phyloP scores from a whole-genome alignment of 108 stramenopile genomes.

The Discostella pseudostelligera region DNA sequence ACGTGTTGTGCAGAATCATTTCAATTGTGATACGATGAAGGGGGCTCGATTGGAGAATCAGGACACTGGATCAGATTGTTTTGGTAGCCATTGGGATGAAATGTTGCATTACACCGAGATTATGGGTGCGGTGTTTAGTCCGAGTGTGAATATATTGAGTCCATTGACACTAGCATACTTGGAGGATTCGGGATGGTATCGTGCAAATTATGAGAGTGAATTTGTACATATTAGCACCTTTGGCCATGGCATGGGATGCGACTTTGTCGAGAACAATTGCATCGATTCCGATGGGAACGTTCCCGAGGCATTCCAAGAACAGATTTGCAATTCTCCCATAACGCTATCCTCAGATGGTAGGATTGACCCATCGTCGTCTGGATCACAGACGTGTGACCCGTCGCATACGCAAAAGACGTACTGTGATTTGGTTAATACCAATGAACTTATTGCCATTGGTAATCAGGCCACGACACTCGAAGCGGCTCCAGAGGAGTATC shows the following conservation, averaged over 20 bases:
- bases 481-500: conserved; percentile 29
- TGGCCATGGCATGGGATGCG: conserved; percentile 57
- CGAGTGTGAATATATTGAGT: conserved; percentile 43
- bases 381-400: conserved; percentile 46
- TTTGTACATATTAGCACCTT: conserved; percentile 40
- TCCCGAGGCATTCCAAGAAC: conserved; percentile 49
- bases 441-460: conserved; percentile 31
- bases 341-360: conserved; percentile 13
- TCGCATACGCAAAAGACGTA: conserved; percentile 46
- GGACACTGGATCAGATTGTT: conserved; percentile 43
- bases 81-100: conserved; percentile 58
- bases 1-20: conserved; percentile 53
- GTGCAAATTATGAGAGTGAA: conserved; percentile 47
- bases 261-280: conserved; percentile 50
- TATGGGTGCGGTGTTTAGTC: conserved; percentile 63
- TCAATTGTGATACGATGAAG: conserved; percentile 40
- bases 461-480: conserved; percentile 29
- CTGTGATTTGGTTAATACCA: conserved; percentile 39
- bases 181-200: conserved; percentile 65
- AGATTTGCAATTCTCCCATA: conserved; percentile 60
- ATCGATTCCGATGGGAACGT: conserved; percentile 53
- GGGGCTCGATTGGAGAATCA: conserved; percentile 59
- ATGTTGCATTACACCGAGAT: conserved; percentile 46
- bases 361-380: conserved; percentile 14
- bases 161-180: conserved; percentile 53